Base-by-base conservation (phyloP, 108 stramenopile genomes). In the Thalassiosira profunda region DNA sequence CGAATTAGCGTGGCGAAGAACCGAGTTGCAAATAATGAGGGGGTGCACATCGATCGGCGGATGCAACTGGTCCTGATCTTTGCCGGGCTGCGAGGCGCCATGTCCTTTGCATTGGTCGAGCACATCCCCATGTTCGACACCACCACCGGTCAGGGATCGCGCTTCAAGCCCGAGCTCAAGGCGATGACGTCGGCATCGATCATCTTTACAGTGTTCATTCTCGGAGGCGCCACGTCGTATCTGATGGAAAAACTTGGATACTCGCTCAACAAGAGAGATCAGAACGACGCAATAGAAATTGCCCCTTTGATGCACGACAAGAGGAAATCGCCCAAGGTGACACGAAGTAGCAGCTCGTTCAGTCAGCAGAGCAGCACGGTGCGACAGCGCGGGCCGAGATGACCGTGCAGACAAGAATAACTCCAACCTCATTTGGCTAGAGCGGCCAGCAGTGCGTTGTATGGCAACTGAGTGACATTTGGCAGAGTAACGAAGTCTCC, bases 31-130 rank as follows among this genome's bases (percentile, higher is more conserved):
- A 70, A 34, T 15, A 41, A 68, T 14, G 73, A 69, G 3, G 87
- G 84, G 11, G 90, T 92, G 14, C 73, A 88, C 20, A 81, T 92
- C 34, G 88, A 91, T 69, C 60, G 58, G 21, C 83, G 82, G 30
- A 95, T 91, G 91, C 94, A 95, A 74, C 43, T 92, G 14, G 90
- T 93, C 2, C 75, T 95, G 17, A 84, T 89, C 81, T 91, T 93
- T 58, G 89, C 92, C 3, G 95, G 95, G 7, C 70, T 96, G 9
- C 83, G 95, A 8, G 95, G 95, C 7, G 95, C 92, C 41, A 92
- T 96, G 89, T 89, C 89, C 1, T 93, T 96, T 63, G 92, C 95
- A 15, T 76, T 96, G 36, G 95, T 94, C 3, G 95, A 96, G 66
- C 80, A 90, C 76, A 92, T 96, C 53, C 92, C 92, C 4, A 59